These are phyloP conservation scores for Amylocystis lapponica DNA, from an alignment of 768 basidiomycete genomes.

Conservation along the genomic window DNA sequence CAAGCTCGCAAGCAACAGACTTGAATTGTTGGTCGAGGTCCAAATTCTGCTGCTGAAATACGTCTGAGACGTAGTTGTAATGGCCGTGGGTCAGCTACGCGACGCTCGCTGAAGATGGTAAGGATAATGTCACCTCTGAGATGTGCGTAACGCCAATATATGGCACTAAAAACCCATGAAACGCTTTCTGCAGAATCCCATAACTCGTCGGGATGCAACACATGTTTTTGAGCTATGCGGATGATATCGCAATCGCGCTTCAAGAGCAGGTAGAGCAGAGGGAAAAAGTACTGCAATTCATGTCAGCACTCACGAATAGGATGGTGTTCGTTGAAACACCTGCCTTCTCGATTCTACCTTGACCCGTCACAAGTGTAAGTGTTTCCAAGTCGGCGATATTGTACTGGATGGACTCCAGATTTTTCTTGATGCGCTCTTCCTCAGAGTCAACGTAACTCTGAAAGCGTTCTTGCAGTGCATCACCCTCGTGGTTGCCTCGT, in stretches of 20 bases:
- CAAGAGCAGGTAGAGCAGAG: constrained; percentile 1
- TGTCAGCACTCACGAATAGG: background rate
- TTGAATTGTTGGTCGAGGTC: constrained; percentile 21
- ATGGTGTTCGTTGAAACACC: background rate
- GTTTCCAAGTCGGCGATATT: constrained; percentile 25
- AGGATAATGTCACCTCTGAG: no score
- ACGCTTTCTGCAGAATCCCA: no score
- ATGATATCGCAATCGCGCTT: constrained; percentile 3
- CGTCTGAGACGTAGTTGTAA: constrained; percentile 8
- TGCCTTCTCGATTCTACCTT: constrained; percentile 24
- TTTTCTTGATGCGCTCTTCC: constrained; percentile 19
- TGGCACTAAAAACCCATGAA: no score
- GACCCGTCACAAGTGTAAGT: constrained; percentile 20
- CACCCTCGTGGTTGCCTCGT: background rate
- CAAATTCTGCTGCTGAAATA: constrained; percentile 20
- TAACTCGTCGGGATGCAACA: no score
- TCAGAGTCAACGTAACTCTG: constrained; percentile 16
- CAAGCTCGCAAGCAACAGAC: constrained; percentile 21
- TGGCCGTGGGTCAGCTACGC: background rate
- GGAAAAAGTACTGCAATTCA: background rate
- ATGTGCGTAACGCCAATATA: no score
- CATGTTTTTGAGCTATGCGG: background rate
- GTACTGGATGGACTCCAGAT: constrained; percentile 20
- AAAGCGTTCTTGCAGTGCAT: constrained; percentile 13
- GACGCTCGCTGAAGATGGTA: no score